Evolutionary conservation across 2,329 filamentous ascomycete genomes (phyloP).

Genomic region (Thermochaetoides dissita): DNA sequence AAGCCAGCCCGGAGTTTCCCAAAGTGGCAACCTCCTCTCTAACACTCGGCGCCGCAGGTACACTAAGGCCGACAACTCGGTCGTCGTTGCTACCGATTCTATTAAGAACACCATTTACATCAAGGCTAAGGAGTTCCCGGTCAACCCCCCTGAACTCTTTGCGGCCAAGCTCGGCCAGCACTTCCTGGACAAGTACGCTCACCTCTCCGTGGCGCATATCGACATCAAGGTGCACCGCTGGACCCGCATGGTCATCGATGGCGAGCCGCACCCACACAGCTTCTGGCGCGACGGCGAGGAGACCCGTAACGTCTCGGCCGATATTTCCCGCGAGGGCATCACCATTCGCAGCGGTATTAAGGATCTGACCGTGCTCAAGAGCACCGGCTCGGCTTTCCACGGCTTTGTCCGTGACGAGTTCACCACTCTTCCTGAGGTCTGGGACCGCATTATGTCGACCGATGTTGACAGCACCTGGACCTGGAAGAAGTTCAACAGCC

Average conservation of each 20-base stretch:
- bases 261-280: constrained; percentile 84
- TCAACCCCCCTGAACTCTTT: constrained; percentile 86
- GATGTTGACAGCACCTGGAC: constrained; percentile 79
- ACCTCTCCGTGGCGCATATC: constrained; percentile 77
- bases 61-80: constrained; percentile 84
- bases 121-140: constrained; percentile 81
- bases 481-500: constrained; percentile 58
- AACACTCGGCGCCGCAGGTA: constrained; percentile 42
- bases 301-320: constrained; percentile 67
- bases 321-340: constrained; percentile 56
- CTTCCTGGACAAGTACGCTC: constrained; percentile 75
- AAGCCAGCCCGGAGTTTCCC: constrained; percentile 9
- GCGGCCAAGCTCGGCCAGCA: constrained; percentile 73
- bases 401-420: constrained; percentile 87
- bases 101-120: constrained; percentile 98
- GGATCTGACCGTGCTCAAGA: constrained; percentile 83
- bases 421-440: constrained; percentile 78
- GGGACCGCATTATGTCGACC: constrained; percentile 90
- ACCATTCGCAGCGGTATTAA: constrained; percentile 63
- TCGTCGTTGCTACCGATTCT: constrained; percentile 89
- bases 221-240: constrained; percentile 76
- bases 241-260: constrained; percentile 77
- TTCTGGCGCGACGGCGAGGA: constrained; percentile 86
- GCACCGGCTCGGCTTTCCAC: constrained; percentile 91
- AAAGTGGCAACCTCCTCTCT: background rate